These are phyloP conservation scores for Nepenthes alata DNA, from an alignment of 179 eudicot species.

Conservation along the genomic window DNA sequence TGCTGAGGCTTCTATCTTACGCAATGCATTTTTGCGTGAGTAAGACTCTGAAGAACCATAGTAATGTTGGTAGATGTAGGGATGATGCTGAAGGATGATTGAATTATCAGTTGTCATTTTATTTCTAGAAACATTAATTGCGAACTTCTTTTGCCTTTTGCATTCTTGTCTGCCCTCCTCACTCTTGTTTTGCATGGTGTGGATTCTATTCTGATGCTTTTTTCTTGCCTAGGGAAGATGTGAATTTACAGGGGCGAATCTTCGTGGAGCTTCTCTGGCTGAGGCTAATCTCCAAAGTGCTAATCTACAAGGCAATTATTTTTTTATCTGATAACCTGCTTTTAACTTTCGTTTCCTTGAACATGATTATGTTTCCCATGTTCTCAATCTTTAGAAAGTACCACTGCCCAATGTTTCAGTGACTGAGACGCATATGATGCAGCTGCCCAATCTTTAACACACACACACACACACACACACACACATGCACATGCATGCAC, in stretches of 20 bases:
- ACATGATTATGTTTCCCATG: no score
- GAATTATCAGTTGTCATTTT: constrained; percentile 1
- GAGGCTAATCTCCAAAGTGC: constrained; percentile 94
- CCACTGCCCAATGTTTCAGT: no score
- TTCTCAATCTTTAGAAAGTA: no score
- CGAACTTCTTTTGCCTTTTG: neutral
- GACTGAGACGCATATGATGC: no score
- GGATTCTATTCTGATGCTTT: constrained; percentile 12
- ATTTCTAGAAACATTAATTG: neutral
- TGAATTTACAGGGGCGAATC: constrained; percentile 94
- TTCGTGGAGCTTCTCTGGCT: constrained; percentile 75
- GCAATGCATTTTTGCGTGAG: constrained; percentile 90
- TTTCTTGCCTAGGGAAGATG: constrained; percentile 62
- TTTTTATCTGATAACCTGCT: neutral
- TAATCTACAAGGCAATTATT: constrained; percentile 64
- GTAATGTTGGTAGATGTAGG: neutral
- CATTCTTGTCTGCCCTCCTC: neutral
- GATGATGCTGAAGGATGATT: neutral
- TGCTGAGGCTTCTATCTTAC: constrained; percentile 77
- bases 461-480: no score
- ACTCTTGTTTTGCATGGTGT: neutral
- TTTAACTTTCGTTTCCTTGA: no score
- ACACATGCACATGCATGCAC: no score
- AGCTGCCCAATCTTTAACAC: no score
- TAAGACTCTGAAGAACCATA: constrained; percentile 25